Conservation (phyloP, 108 stramenopile genomes). For the Aurantiochytrium sp. region DNA sequence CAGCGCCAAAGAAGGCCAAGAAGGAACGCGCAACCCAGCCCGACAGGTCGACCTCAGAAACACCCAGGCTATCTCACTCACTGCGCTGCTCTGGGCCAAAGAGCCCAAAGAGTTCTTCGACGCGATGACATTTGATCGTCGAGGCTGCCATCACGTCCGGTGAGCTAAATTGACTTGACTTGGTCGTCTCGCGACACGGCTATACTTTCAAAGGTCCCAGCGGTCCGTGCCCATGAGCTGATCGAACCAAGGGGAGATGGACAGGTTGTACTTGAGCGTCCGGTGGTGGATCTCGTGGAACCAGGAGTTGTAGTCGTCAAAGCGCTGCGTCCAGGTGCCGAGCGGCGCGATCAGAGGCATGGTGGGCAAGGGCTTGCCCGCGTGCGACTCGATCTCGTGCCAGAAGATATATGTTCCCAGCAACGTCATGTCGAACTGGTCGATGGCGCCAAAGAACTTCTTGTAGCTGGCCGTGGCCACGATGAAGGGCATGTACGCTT, state of each 20-base stretch:
- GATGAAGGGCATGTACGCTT: neutral
- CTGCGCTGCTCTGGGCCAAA: too few species aligned
- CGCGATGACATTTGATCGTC: too few species aligned
- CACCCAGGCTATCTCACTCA: too few species aligned
- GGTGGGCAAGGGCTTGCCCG: slow-evolving; percentile 21
- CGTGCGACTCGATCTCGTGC: slow-evolving; percentile 16
- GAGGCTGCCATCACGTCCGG: too few species aligned
- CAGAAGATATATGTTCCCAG: neutral
- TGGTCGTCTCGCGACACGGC: too few species aligned
- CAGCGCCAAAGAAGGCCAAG: too few species aligned
- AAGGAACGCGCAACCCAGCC: too few species aligned
- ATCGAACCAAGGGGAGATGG: neutral
- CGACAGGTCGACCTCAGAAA: too few species aligned
- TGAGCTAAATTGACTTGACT: too few species aligned
- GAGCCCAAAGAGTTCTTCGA: too few species aligned
- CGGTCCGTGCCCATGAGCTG: slow-evolving; percentile 23
- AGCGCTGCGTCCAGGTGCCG: neutral
- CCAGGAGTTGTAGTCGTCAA: neutral
- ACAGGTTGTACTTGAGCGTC: neutral
- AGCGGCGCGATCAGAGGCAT: slow-evolving; percentile 9
- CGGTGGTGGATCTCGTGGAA: slow-evolving; percentile 4
- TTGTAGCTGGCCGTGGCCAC: neutral
- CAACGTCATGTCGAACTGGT: neutral
- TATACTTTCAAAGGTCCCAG: slow-evolving; percentile 23
- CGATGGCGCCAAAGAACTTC: slow-evolving; percentile 1